These are phyloP conservation scores for Bipolaris sorokiniana DNA, from an alignment of 2,329 filamentous ascomycete genomes.

Conservation along the genomic window DNA sequence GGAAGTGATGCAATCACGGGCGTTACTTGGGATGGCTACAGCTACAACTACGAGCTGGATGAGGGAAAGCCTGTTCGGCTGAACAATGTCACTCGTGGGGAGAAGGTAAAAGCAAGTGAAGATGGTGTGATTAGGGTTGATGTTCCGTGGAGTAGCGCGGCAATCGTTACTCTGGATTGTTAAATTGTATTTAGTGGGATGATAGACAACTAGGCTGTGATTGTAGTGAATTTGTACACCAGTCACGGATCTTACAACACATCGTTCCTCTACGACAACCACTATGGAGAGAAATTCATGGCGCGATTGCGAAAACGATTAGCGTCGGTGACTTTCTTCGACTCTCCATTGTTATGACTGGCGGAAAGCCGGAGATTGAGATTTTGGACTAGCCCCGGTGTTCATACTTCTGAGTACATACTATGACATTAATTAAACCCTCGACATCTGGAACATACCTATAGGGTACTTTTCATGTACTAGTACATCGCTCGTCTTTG, in stretches of 20 bases:
- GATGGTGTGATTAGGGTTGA: constrained; percentile 1
- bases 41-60: constrained; percentile 66
- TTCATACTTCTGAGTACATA: too few relatives aligned
- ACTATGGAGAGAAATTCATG: neutral
- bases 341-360: neutral
- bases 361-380: neutral
- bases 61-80: constrained; percentile 61
- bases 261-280: too few relatives aligned
- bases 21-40: constrained; percentile 66
- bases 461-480: too few relatives aligned
- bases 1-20: constrained; percentile 68
- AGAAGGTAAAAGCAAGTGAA: constrained; percentile 47
- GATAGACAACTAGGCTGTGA: neutral
- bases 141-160: constrained; percentile 11
- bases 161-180: constrained; percentile 3
- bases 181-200: neutral
- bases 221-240: neutral
- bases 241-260: neutral
- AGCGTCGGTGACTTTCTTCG: neutral
- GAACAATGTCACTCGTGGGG: constrained; percentile 61
- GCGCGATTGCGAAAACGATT: neutral
- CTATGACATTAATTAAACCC: neutral
- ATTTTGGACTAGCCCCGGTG: neutral
- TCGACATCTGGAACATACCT: neutral
- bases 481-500: neutral